phyloP scores from a whole-genome alignment of 495 filamentous ascomycete genomes.

The Saxophila tyrrhenica region DNA sequence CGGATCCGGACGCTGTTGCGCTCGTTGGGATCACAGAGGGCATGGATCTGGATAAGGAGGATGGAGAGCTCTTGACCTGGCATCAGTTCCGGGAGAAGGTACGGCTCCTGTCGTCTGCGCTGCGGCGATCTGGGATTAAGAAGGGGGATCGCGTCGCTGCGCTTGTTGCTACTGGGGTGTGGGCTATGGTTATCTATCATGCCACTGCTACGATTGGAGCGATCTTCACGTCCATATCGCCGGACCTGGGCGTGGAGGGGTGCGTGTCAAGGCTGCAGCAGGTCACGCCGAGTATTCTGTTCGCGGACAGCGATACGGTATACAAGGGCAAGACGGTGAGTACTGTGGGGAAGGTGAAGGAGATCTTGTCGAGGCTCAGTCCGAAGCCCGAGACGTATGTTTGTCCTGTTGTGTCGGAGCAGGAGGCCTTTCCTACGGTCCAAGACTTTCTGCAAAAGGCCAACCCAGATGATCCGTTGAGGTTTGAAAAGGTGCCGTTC shows the following conservation, averaged over 20 bases:
- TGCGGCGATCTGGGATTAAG: constrained; percentile 49
- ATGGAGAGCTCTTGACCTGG: constrained; percentile 51
- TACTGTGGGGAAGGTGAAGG: constrained; percentile 54
- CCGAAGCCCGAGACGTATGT: constrained; percentile 49
- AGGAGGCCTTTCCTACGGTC: constrained; percentile 39
- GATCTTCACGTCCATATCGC: constrained; percentile 60
- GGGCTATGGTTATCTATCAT: constrained; percentile 56
- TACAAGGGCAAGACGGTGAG: constrained; percentile 69
- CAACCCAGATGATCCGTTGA: constrained; percentile 28
- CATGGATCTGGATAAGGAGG: constrained; percentile 27
- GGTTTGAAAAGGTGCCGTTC: constrained; percentile 52
- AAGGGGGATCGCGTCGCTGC: constrained; percentile 63
- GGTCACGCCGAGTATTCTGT: constrained; percentile 58
- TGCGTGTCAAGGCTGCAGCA: constrained; percentile 62
- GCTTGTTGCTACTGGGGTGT: constrained; percentile 60
- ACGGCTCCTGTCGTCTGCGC: constrained; percentile 45
- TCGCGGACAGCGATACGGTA: constrained; percentile 65
- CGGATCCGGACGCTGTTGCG: constrained; percentile 43
- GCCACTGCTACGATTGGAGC: constrained; percentile 56
- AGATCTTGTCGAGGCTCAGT: constrained; percentile 50
- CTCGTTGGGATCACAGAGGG: constrained; percentile 63
- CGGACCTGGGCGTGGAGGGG: constrained; percentile 48
- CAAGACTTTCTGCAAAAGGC: constrained; percentile 41
- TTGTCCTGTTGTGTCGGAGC: constrained; percentile 51
- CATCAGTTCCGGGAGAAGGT: constrained; percentile 47